A percentile compares a stretch with the other conserved stretches of the same genome.
phyloP scores from a whole-genome alignment of 2,329 filamentous ascomycete genomes.

The Fusarium devonianum region DNA sequence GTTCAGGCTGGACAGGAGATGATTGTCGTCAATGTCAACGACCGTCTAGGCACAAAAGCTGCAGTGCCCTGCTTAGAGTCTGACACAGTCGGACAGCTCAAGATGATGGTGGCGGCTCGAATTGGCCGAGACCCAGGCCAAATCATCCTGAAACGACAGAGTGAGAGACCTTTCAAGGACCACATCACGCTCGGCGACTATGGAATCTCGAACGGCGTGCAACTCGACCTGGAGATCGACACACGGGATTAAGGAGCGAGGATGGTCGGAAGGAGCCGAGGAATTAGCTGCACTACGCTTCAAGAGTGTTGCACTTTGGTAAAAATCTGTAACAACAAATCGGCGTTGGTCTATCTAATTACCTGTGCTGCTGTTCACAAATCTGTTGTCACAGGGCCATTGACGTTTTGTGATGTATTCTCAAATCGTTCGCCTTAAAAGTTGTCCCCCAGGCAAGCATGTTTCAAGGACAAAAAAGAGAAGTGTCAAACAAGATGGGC shows the following conservation, averaged over 20 bases:
- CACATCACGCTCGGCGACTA: constrained; percentile 88
- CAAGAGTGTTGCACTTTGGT: no score
- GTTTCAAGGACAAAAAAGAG: no score
- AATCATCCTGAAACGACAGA: constrained; percentile 90
- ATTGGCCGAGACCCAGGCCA: constrained; percentile 91
- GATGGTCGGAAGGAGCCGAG: neutral
- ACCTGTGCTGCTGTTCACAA: no score
- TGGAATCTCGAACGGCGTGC: constrained; percentile 89
- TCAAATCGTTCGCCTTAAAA: no score
- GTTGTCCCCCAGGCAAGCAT: no score
- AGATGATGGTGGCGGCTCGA: constrained; percentile 86
- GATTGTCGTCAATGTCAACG: constrained; percentile 94
- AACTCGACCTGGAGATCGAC: constrained; percentile 68
- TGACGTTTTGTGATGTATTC: no score
- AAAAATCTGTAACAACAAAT: no score
- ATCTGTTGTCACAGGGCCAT: no score
- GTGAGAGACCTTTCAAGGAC: constrained; percentile 93
- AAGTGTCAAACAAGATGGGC: no score
- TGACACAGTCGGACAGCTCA: constrained; percentile 86
- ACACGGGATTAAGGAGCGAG: constrained; percentile 60
- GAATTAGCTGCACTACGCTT: neutral
- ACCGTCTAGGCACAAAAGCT: constrained; percentile 94
- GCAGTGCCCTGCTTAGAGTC: constrained; percentile 87
- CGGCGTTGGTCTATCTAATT: no score
- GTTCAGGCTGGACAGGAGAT: constrained; percentile 70